Conservation (phyloP, 805 yeast genomes). For the Ascoidea rubescens region DNA sequence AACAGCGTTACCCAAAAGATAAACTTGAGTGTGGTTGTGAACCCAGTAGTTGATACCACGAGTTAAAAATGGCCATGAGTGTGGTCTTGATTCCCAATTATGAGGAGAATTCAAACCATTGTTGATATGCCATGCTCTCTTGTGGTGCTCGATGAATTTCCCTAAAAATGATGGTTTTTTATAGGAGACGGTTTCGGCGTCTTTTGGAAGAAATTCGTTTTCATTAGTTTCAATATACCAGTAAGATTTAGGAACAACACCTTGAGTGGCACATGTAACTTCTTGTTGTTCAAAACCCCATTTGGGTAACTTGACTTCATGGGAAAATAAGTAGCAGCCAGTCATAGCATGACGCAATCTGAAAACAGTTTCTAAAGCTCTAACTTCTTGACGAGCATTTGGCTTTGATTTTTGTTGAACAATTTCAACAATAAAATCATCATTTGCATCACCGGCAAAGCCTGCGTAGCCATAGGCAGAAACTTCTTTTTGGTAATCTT, state of each 20-base stretch:
- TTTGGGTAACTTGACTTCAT: slow-evolving; percentile 57
- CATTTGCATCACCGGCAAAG: slow-evolving; percentile 73
- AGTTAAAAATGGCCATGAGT: slow-evolving; percentile 57
- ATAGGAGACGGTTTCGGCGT: slow-evolving; percentile 39
- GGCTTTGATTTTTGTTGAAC: slow-evolving; percentile 36
- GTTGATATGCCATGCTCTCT: slow-evolving; percentile 68
- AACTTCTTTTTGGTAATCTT: slow-evolving; percentile 77
- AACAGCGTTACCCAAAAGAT: slow-evolving; percentile 67
- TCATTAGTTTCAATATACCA: slow-evolving; percentile 69
- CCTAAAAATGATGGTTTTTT: slow-evolving; percentile 36
- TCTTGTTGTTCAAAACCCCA: slow-evolving; percentile 83
- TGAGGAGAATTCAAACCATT: slow-evolving; percentile 56
- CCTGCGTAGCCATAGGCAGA: slow-evolving; percentile 67
- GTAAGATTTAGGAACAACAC: slow-evolving; percentile 40
- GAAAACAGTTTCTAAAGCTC: slow-evolving; percentile 58
- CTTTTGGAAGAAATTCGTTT: slow-evolving; percentile 30
- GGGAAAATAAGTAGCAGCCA: slow-evolving; percentile 68
- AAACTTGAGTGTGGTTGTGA: slow-evolving; percentile 43
- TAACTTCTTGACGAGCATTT: slow-evolving; percentile 41
- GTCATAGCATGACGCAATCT: slow-evolving; percentile 69
- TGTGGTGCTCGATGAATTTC: slow-evolving; percentile 53
- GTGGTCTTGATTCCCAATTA: slow-evolving; percentile 57
- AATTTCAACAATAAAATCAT: slow-evolving; percentile 67
- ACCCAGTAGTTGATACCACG: slow-evolving; percentile 82
- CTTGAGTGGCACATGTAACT: slow-evolving; percentile 67